These are phyloP conservation scores for Blastobotrys buckinghamii DNA, from an alignment of 1,139 yeast species.

Conservation along the genomic window DNA sequence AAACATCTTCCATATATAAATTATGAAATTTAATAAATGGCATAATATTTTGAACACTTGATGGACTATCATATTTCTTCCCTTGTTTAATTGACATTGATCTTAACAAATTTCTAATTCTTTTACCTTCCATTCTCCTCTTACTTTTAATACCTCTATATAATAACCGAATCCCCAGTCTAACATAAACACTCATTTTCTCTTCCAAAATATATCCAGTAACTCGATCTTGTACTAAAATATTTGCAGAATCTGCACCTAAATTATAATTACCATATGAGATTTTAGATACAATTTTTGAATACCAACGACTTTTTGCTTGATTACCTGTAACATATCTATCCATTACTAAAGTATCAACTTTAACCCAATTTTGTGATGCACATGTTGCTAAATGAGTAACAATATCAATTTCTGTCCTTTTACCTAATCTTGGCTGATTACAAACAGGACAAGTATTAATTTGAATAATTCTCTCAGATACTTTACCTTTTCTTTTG, in stretches of 20 bases:
- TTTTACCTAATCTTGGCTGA: constrained; percentile 51
- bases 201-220: constrained; percentile 89
- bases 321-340: constrained; percentile 73
- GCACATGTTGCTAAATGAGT: constrained; percentile 88
- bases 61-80: constrained; percentile 65
- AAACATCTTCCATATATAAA: constrained; percentile 65
- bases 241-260: constrained; percentile 91
- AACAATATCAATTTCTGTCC: constrained; percentile 60
- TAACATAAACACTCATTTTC: constrained; percentile 82
- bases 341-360: constrained; percentile 57
- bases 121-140: constrained; percentile 49
- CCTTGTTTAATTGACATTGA: constrained; percentile 79
- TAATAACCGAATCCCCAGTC: constrained; percentile 77
- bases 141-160: constrained; percentile 61
- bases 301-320: constrained; percentile 86
- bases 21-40: constrained; percentile 80
- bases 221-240: constrained; percentile 82
- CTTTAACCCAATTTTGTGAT: constrained; percentile 68
- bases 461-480: constrained; percentile 48
- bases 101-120: constrained; percentile 52
- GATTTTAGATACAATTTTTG: constrained; percentile 71
- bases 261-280: constrained; percentile 83
- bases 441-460: constrained; percentile 75
- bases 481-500: constrained; percentile 13
- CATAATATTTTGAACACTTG: constrained; percentile 59